Base-by-base conservation (phyloP, 2,329 filamentous ascomycete genomes). In the Sordariomycetes sp. region DNA sequence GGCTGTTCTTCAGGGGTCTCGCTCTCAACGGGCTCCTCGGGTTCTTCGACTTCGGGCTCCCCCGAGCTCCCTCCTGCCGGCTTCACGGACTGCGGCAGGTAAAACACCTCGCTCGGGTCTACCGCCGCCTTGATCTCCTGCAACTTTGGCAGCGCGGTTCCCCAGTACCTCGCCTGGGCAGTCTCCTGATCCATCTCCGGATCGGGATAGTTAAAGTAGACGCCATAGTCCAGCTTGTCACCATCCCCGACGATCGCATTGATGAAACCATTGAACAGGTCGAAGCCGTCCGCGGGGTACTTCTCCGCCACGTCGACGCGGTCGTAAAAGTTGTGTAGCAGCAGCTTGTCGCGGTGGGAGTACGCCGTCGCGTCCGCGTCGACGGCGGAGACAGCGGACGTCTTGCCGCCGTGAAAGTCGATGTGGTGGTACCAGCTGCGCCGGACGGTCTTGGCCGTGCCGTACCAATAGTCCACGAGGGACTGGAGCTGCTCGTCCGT, bases 321-420 rank as follows among this genome's bases (percentile, higher is more conserved):
- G 62, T 80, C 77, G 22, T 74, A 73, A 58, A 80, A 73, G 64
- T 82, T 76, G 55, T 75, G 78, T 2, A 82, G 73, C 1, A 79
- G 72, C 20, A 81, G 71, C 64, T 76, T 73, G 57, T 74, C 69
- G 28, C 72, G 72, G 62, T 75, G 72, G 0, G 68, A 65, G 62
- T 72, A 77, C 2, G 74, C 68, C 1, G 71, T 70, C 8, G 64
- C 63, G 8, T 65, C 34, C 0, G 61, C 59, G 0, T 61, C 32
- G 1, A 70, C 53, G 1, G 67, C 61, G 1, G 71, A 64, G 40
- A 76, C 65, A 60, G 68, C 71, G 1, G 73, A 73, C 62, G 72
- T 71, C 35, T 61, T 58, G 3, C 69, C 70, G 55, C 68, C 68
- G 24, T 68, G 67, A 53, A 70, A 58, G 60, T 71, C 68, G 40